Evolutionary conservation across 768 basidiomycete species (phyloP).

Genomic region (Suillus discolor): DNA sequence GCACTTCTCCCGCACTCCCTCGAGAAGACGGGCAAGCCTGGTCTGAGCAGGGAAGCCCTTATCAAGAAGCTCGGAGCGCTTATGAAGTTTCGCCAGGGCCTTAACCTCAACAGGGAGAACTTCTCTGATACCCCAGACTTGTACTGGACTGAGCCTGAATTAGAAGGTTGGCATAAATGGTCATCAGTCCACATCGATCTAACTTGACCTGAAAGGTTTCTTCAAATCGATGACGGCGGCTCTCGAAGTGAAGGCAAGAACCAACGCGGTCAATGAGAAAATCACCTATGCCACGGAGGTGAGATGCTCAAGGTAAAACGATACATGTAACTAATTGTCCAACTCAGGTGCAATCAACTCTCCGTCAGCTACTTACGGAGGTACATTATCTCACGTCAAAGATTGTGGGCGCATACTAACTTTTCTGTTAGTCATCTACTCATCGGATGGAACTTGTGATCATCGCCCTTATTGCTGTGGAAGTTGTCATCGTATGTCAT

Average conservation of each 20-base stretch:
- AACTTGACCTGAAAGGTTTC: conserved; percentile 48
- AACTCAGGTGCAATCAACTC: conserved; percentile 75
- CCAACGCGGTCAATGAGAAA: conserved; percentile 85
- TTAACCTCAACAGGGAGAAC: conserved; percentile 89
- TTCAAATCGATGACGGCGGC: conserved; percentile 87
- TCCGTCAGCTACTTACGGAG: conserved; percentile 88
- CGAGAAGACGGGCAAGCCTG: conserved; percentile 80
- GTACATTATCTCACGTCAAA: conserved; percentile 29
- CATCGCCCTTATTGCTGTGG: conserved; percentile 91
- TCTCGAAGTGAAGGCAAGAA: conserved; percentile 83
- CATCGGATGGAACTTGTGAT: conserved; percentile 97
- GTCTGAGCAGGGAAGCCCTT: conserved; percentile 76
- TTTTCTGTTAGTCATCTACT: conserved; percentile 64
- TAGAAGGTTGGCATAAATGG: conserved; percentile 61
- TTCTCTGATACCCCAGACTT: conserved; percentile 90
- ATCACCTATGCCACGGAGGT: conserved; percentile 89
- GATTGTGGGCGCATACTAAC: neutral
- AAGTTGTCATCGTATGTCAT: conserved; percentile 81
- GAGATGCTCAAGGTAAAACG: conserved; percentile 11
- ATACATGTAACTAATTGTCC: neutral
- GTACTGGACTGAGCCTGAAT: conserved; percentile 91
- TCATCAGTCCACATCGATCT: neutral
- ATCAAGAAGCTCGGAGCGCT: conserved; percentile 92
- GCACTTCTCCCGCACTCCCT: conserved; percentile 77
- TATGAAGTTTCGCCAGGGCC: conserved; percentile 88